Evolutionary conservation across 2,329 filamentous ascomycete species (phyloP), one percentile per base, ranked within the genome.

Genomic region (Xylaria sp.): DNA sequence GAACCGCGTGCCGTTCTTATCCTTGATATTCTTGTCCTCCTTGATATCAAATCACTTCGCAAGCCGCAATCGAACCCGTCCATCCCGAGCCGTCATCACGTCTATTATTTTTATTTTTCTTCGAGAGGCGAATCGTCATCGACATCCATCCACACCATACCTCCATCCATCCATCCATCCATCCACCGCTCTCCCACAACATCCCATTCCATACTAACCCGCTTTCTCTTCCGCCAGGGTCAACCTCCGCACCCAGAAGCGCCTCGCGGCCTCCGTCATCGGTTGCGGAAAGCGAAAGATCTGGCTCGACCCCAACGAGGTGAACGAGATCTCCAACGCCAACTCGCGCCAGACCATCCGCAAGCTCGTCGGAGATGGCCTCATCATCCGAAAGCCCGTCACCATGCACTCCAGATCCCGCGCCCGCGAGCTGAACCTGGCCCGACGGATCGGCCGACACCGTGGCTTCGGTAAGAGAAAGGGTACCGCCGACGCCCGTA

Each of bases 391-490:
- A 86, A 99, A 99, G 89, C 95, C 95, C 76, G 92, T 97, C 75
- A 97, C 93, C 76, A 96, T 97, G 91, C 94, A 99, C 91, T 97
- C 94, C 71, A 91, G 95, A 81, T 87, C 91, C 73, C 91, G 94
- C 75, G 94, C 94, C 74, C 90, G 95, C 74, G 92, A 94, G 80
- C 86, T 99, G 78, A 96, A 90, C 79, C 90, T 91, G 66, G 90
- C 94, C 77, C 89, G 94, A 82, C 86, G 92, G 76, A 92, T 96
- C 75, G 94, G 94, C 76, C 87, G 94, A 81, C 94, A 99, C 87
- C 90, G 94, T 81, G 94, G 94, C 77, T 96, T 96, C 84, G 94
- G 94, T 91, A 99, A 99, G 92, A 91, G 94, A 82, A 99, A 99
- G 93, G 95, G 94, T 97, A 97, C 95, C 74, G 91, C 91, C 77